Conservation (phyloP, 805 yeast genomes). For the Yamadazyma paraphyllophila region DNA sequence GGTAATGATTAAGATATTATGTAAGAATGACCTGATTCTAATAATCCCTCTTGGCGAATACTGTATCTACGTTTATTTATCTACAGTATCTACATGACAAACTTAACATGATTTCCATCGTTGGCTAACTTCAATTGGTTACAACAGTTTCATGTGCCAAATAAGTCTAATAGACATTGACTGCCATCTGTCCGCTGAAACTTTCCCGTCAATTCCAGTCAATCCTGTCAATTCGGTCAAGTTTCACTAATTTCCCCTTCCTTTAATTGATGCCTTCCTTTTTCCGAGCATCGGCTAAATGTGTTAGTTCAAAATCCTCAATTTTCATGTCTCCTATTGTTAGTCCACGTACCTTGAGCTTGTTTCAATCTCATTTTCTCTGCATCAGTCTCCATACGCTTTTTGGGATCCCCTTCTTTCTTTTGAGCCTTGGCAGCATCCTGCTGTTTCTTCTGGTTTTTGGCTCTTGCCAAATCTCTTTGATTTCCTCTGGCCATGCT, state of each 20-base stretch:
- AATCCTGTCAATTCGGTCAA: too few species aligned
- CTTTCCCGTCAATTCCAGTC: too few species aligned
- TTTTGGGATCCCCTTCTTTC: constrained; percentile 79
- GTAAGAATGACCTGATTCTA: background rate
- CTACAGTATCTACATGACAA: background rate
- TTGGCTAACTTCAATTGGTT: background rate
- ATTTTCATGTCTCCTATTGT: background rate
- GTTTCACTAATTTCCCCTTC: background rate
- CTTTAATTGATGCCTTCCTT: constrained; percentile 17
- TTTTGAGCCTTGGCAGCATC: constrained; percentile 56
- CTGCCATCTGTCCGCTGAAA: too few species aligned
- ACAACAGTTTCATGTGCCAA: background rate
- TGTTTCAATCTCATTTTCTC: constrained; percentile 88
- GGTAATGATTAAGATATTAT: background rate
- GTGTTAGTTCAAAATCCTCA: constrained; percentile 16
- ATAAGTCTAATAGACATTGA: too few species aligned
- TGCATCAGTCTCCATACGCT: constrained; percentile 86
- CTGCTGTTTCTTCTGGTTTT: constrained; percentile 77
- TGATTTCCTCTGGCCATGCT: constrained; percentile 95
- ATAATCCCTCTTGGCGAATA: background rate
- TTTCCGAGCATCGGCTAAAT: constrained; percentile 49
- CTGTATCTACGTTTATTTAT: background rate
- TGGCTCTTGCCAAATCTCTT: constrained; percentile 89
- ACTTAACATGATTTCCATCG: background rate
- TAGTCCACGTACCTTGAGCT: constrained; percentile 59